Base-by-base conservation (phyloP, 2,329 filamentous ascomycete species). In the Sporothrix dimorphospora region DNA sequence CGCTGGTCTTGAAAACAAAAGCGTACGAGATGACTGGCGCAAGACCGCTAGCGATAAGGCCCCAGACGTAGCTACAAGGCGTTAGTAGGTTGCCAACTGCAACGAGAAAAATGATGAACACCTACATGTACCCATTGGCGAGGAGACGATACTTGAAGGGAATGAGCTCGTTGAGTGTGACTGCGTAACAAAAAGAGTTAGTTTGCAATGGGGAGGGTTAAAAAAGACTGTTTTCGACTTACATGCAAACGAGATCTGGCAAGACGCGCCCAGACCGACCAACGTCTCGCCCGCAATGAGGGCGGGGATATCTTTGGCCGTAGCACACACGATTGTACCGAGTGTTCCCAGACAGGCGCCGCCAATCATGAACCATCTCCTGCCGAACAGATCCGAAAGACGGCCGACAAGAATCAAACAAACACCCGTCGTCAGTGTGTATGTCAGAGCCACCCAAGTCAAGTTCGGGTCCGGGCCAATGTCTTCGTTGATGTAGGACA, bases 251-350 rank as follows among this genome's bases (percentile, higher is more conserved):
- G 79, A 80, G n/a, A 82, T 76, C 74, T 83, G 81, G 1, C 78
- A 78, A 11, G 80, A 74, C 5, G 78, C 79, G 4, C 80, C 81
- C 14, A 81, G 76, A 27, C 82, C 82, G 69, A 78, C 76, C 61
- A 83, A 77, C n/a, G 78, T 78, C 71, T 77, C 81, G 45, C 79
- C 81, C 27, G 76, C 78, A 71, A 83, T 81, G 27, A 83, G 73
- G 12, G 78, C 78, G 49, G 78, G 77, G 71, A 84, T 77, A 40
- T 76, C 78, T 40, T 79, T 76, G 6, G 81, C 81, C 6, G 78
- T 79, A 14, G 80, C 80, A 69, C 79, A 79, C 59, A 82, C 77
- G 57, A 83, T 80, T 57, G 77, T 77, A 11, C 81, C 81, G 59
- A 83, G 75, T 30, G 82, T 76, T 4, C 77, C 79, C 2, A 83